Percentiles rank a stretch among this genome's conserved stretches.
These are phyloP conservation scores for Juncus effusus DNA, from an alignment of 176 grass and related monocot genomes.

Conservation along the genomic window DNA sequence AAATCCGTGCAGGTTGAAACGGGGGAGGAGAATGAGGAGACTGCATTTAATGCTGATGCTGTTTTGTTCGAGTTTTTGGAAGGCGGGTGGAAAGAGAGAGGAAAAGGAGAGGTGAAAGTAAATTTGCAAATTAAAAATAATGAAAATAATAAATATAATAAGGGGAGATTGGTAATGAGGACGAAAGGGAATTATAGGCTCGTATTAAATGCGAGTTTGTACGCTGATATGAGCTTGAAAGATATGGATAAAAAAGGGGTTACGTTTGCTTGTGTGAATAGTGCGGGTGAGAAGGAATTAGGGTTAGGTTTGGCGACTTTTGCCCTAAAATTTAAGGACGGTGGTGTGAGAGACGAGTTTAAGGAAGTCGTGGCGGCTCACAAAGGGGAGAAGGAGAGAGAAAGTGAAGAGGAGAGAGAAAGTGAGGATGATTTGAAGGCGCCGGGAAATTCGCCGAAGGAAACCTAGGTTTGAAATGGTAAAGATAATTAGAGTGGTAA, in stretches of 20 bases:
- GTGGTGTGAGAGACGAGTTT: conserved; percentile 66
- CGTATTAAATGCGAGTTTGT: conserved; percentile 79
- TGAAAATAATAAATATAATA: conserved; percentile 39
- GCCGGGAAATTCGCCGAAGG: conserved; percentile 22
- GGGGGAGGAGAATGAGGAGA: conserved; percentile 89
- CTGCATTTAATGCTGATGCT: conserved; percentile 66
- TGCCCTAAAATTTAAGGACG: conserved; percentile 92
- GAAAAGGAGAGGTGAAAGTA: conserved; percentile 86
- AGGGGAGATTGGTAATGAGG: conserved; percentile 80
- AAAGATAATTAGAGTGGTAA: neutral
- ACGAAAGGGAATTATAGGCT: conserved; percentile 83
- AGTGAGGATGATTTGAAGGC: conserved; percentile 12
- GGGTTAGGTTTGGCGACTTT: conserved; percentile 44
- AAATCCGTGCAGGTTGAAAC: conserved; percentile 80
- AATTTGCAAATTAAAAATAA: conserved; percentile 49
- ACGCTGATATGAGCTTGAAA: conserved; percentile 74
- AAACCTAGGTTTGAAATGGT: conserved; percentile 3
- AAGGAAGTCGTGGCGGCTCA: conserved; percentile 23
- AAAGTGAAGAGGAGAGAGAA: neutral
- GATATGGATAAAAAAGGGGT: conserved; percentile 97
- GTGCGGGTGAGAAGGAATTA: conserved; percentile 47
- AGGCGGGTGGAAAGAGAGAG: conserved; percentile 96
- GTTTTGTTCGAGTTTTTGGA: conserved; percentile 82
- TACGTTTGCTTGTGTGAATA: conserved; percentile 89
- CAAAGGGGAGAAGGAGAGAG: conserved; percentile 22